Evolutionary conservation across 1,139 yeast genomes (phyloP).

Genomic region (Sugiyamaella grinbergsii): DNA sequence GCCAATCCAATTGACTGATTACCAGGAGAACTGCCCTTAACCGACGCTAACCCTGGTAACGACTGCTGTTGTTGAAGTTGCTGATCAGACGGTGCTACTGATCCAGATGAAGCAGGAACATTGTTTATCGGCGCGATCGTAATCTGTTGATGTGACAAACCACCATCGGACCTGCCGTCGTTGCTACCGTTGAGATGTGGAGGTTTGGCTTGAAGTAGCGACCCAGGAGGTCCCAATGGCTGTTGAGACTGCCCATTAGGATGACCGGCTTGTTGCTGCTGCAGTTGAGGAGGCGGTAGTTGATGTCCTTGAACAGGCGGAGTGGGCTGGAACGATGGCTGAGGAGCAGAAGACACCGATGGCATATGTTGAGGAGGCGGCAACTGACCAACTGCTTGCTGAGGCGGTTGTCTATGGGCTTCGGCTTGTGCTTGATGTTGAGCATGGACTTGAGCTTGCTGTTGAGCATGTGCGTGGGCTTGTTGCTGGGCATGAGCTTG

Average conservation of each 20-base stretch:
- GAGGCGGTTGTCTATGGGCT: constrained; percentile 18
- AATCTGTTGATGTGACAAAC: not conserved
- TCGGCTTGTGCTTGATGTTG: constrained; percentile 22
- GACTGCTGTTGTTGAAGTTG: constrained; percentile 15
- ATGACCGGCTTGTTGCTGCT: constrained; percentile 18
- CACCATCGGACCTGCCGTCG: not conserved
- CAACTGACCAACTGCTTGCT: constrained; percentile 13
- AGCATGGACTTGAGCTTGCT: constrained; percentile 18
- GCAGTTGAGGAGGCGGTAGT: constrained; percentile 23
- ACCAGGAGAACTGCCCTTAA: constrained; percentile 9
- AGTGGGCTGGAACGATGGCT: constrained; percentile 22
- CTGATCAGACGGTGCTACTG: constrained; percentile 3
- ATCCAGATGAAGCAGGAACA: not conserved
- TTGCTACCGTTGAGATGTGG: constrained; percentile 13
- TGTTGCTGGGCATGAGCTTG: constrained; percentile 11
- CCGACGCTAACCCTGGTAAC: constrained; percentile 14
- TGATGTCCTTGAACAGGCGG: constrained; percentile 24
- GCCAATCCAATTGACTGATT: constrained; percentile 12
- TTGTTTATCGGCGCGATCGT: not conserved
- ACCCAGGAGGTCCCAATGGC: constrained; percentile 20
- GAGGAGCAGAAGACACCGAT: constrained; percentile 21
- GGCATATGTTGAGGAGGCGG: constrained; percentile 23
- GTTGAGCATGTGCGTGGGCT: constrained; percentile 23
- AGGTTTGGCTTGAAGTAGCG: constrained; percentile 20
- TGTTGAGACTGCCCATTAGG: constrained; percentile 18